Conservation (phyloP, 495 filamentous ascomycete genomes). For the Penicillium desertorum region DNA sequence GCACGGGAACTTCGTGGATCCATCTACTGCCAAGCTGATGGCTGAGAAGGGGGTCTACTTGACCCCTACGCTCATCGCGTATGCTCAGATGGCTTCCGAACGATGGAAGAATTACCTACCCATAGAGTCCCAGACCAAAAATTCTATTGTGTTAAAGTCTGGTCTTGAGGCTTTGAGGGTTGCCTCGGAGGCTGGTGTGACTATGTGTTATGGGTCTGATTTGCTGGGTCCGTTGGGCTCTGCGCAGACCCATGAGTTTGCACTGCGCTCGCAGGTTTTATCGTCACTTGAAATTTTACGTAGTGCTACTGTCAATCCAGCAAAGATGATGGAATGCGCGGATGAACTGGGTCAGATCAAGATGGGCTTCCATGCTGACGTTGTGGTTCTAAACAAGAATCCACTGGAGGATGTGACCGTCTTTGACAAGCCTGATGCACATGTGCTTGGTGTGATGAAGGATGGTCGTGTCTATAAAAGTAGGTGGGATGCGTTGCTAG, state of each 20-base stretch:
- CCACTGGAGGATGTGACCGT: slow-evolving; percentile 54
- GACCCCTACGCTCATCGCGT: slow-evolving; percentile 55
- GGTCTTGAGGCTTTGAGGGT: slow-evolving; percentile 47
- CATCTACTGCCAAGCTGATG: slow-evolving; percentile 49
- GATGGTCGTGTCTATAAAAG: slow-evolving; percentile 49
- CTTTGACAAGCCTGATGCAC: slow-evolving; percentile 44
- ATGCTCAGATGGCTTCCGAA: slow-evolving; percentile 47
- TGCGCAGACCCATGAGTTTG: slow-evolving; percentile 52
- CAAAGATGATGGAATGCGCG: slow-evolving; percentile 45
- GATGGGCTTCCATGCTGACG: slow-evolving; percentile 41
- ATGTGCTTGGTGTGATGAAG: slow-evolving; percentile 51
- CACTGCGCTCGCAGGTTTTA: slow-evolving; percentile 44
- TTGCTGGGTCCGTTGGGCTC: slow-evolving; percentile 48
- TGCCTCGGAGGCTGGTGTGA: slow-evolving; percentile 48
- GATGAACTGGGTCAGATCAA: slow-evolving; percentile 46
- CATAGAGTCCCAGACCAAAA: slow-evolving; percentile 42
- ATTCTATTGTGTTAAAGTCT: slow-evolving; percentile 44
- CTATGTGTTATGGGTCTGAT: slow-evolving; percentile 57
- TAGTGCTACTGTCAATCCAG: slow-evolving; percentile 53
- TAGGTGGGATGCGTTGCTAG: slow-evolving; percentile 39
- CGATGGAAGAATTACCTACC: slow-evolving; percentile 45
- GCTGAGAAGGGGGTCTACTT: slow-evolving; percentile 46
- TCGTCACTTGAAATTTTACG: slow-evolving; percentile 45
- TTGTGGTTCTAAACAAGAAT: slow-evolving; percentile 46
- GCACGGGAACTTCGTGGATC: slow-evolving; percentile 55